Base-by-base conservation (phyloP, 768 basidiomycete genomes). In the Termitomyces sp. region DNA sequence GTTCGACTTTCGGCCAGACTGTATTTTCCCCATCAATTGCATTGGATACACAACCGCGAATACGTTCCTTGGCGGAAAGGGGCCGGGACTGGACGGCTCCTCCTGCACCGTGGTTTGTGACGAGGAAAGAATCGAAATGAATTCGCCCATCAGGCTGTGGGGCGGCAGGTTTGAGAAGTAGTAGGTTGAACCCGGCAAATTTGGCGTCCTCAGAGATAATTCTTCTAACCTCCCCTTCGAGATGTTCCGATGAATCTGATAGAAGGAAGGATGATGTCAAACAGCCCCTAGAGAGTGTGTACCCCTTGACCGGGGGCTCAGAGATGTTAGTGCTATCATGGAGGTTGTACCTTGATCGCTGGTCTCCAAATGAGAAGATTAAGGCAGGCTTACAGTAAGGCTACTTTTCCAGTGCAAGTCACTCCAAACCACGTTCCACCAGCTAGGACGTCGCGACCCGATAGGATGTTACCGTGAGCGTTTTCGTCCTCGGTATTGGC, bases 401-500 rank as follows among this genome's bases (percentile, higher is more conserved):
- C 90, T 58, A 92, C 74, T 65, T 81, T 82, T 24, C 92, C 92
- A 61, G 80, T 63, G 62, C 82, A 81, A 69, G 73, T 85, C 59
- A 92, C 73, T 13, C 92, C 92, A 67, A 92, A 81, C 92, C 92
- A 94, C 39, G 91, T 90, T 48, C 92, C 92, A 44, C 91, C 91
- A 3, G 86, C 91, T 52, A 76, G 76, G 22, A 78, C 69, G 74
- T 94, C 92, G 65, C 87, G 82, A 52, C 92, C 92, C 2, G 91
- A 93, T 58, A 94, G 79, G 62, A 94, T 72, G 53, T 68, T 69
- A 24, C 73, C 78, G 64, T 66, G 49, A 62, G 63, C 60, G 63
- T 66, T 63, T 62, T 65, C 61, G 51, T 67, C 63, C 57, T 74
- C 68, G 44, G 71, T 61, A 33, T 75, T 81, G 68, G 69, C 61